Base-by-base conservation (phyloP, 768 basidiomycete genomes). In the Tylopilus sp. region DNA sequence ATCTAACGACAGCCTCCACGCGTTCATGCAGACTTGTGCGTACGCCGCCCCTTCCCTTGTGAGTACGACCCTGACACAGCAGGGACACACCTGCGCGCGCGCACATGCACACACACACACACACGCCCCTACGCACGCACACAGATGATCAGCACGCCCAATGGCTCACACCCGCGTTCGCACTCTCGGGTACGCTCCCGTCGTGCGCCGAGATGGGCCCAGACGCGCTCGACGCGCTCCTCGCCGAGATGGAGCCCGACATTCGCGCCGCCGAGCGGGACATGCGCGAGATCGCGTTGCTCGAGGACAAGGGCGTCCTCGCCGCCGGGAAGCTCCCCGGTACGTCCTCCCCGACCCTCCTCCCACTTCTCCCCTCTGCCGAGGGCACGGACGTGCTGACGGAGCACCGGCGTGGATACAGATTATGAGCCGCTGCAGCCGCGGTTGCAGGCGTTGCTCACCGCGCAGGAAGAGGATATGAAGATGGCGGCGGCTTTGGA, bases 181-280 rank as follows among this genome's bases (percentile, higher is more conserved):
- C 86, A 2, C 75, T 88, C 42, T 83, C 87, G n/a, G 82, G 82
- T 20, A 73, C 80, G 17, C 65, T 82, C 15, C 75, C 83, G 7
- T 67, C 81, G 22, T 86, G 85, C 51, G 80, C 80, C 47, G 76
- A 76, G 33, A 83, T 91, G 82, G 75, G 84, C 0, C 61, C 80
- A 0, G 78, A 79, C 50, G 88, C 88, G 58, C 71, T 91, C 8
- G 85, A 88, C 36, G 83, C 84, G 0, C 75, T 88, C 49, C 68
- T 91, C 10, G 68, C 76, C 0, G 90, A 93, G 61, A 87, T 92
- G 83, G 91, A 91, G 57, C 79, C 82, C 4, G 91, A 93, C 46
- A 82, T 92, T 45, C 88, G 90, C 26, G 79, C 82, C 28, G 90
- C 88, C 10, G 91, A 92, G 58, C 79, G 86, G 8, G 88, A 91